These are phyloP conservation scores for Darksidea phi DNA, from an alignment of 495 filamentous ascomycete species.

Conservation along the genomic window DNA sequence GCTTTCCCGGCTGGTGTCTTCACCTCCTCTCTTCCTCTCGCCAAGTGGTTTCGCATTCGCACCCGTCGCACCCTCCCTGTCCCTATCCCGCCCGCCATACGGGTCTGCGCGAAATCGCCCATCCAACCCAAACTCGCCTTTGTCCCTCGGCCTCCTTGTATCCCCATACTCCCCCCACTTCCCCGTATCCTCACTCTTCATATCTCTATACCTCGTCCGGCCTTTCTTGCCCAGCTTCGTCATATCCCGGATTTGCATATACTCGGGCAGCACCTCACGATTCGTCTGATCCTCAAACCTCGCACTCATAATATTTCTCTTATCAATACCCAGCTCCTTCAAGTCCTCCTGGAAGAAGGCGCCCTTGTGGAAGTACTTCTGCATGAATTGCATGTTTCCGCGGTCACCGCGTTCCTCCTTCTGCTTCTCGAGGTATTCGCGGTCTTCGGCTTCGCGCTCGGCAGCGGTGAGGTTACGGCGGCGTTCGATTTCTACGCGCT, in stretches of 20 bases:
- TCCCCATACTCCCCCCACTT: conserved; percentile 69
- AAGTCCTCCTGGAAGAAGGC: conserved; percentile 88
- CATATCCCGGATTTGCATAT: conserved; percentile 91
- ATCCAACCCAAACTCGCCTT: conserved; percentile 39
- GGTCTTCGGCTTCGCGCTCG: conserved; percentile 84
- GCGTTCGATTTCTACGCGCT: conserved; percentile 86
- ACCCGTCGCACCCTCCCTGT: conserved; percentile 47
- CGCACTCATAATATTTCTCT: conserved; percentile 77
- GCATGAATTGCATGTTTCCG: conserved; percentile 87
- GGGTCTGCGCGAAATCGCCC: conserved; percentile 43
- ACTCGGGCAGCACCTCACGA: conserved; percentile 80
- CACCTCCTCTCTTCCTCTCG: conserved; percentile 50
- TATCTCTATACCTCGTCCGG: conserved; percentile 82
- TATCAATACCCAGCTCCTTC: conserved; percentile 67
- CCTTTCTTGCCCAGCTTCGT: conserved; percentile 92
- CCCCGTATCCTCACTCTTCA: conserved; percentile 90
- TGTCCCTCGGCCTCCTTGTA: conserved; percentile 45
- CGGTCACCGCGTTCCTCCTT: conserved; percentile 81
- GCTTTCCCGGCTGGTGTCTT: conserved; percentile 43
- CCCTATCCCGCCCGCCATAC: conserved; percentile 18
- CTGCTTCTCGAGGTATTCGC: conserved; percentile 71
- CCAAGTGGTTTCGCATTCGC: conserved; percentile 62
- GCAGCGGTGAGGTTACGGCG: conserved; percentile 82
- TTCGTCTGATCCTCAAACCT: conserved; percentile 78
- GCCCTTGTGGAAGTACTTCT: conserved; percentile 95